A percentile compares a stretch with the other conserved stretches of the same genome.
Evolutionary conservation across 768 basidiomycete genomes (phyloP).

Genomic region (Lactarius pseudohatsudake): DNA sequence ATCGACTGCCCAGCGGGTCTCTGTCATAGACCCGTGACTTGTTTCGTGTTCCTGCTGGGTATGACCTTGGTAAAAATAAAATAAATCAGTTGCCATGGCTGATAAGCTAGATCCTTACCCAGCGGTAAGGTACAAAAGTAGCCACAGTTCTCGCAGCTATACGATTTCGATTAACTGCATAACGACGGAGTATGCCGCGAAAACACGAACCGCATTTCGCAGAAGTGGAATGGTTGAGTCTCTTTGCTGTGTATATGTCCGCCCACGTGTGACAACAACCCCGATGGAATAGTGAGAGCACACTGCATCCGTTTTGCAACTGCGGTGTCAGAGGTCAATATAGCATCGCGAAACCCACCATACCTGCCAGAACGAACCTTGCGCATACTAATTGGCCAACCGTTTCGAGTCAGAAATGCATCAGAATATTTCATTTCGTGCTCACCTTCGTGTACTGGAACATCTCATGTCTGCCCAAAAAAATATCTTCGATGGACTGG

Average conservation of each 20-base stretch:
- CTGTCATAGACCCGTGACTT: conserved; percentile 60
- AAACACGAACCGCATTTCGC: conserved; percentile 44
- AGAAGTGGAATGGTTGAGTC: conserved; percentile 54
- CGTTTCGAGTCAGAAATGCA: neutral
- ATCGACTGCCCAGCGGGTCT: conserved; percentile 55
- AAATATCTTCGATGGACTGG: conserved; percentile 59
- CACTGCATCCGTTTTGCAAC: conserved; percentile 53
- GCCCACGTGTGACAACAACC: conserved; percentile 44
- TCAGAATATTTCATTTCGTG: neutral
- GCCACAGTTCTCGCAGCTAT: conserved; percentile 54
- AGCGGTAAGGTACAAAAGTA: conserved; percentile 58
- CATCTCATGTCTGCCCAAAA: conserved; percentile 56
- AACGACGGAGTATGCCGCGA: neutral
- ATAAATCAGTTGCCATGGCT: neutral
- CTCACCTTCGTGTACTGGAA: conserved; percentile 69
- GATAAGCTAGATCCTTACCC: conserved; percentile 37
- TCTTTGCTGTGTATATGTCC: conserved; percentile 46
- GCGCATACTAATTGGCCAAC: conserved; percentile 44
- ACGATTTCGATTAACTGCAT: neutral
- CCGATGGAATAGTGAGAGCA: conserved; percentile 45
- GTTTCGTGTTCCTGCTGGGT: conserved; percentile 61
- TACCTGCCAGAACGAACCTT: conserved; percentile 39
- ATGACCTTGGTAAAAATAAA: conserved; percentile 45
- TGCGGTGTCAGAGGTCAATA: conserved; percentile 27
- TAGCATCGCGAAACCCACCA: neutral